A percentile compares a stretch with the other conserved stretches of the same genome.
phyloP scores from a whole-genome alignment of 2,329 filamentous ascomycete species.

The Pleurostoma richardsiae region DNA sequence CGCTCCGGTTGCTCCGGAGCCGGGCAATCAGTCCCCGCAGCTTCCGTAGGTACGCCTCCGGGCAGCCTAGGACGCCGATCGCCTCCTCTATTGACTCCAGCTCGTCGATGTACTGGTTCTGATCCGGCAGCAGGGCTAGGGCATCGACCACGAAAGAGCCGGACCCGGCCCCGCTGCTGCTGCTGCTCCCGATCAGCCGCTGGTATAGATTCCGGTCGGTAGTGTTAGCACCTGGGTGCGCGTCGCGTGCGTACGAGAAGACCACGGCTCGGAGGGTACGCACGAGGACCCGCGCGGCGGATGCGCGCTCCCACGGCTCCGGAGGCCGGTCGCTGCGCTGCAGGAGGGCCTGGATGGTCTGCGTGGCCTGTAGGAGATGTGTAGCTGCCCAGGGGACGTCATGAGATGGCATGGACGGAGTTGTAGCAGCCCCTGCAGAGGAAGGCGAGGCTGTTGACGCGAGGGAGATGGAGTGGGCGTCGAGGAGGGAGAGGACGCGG shows the following conservation, averaged over 20 bases:
- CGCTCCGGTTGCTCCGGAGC: constrained; percentile 14
- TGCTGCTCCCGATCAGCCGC: constrained; percentile 38
- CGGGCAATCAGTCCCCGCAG: constrained; percentile 20
- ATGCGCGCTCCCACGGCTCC: constrained; percentile 29
- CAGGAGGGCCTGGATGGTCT: constrained; percentile 36
- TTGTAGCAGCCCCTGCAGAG: constrained; percentile 22
- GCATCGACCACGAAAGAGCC: constrained; percentile 38
- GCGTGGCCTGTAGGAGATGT: constrained; percentile 37
- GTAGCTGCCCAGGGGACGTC: constrained; percentile 44
- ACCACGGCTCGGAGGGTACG: constrained; percentile 41
- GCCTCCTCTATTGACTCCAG: constrained; percentile 25
- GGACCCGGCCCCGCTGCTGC: constrained; percentile 25
- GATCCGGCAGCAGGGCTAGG: constrained; percentile 36
- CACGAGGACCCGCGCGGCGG: constrained; percentile 41
- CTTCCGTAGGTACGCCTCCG: constrained; percentile 19
- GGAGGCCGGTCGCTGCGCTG: constrained; percentile 31
- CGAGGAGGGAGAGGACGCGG: constrained; percentile 38
- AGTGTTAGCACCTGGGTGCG: constrained; percentile 19
- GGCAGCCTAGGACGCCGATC: constrained; percentile 16
- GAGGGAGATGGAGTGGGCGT: constrained; percentile 19
- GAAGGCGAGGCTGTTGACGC: constrained; percentile 3
- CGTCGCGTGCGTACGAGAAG: constrained; percentile 23
- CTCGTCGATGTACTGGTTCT: constrained; percentile 35
- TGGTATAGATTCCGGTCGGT: constrained; percentile 41
- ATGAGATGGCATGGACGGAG: not conserved